Evolutionary conservation across 2,329 filamentous ascomycete genomes (phyloP).

Genomic region (Atkinsonella texensis): DNA sequence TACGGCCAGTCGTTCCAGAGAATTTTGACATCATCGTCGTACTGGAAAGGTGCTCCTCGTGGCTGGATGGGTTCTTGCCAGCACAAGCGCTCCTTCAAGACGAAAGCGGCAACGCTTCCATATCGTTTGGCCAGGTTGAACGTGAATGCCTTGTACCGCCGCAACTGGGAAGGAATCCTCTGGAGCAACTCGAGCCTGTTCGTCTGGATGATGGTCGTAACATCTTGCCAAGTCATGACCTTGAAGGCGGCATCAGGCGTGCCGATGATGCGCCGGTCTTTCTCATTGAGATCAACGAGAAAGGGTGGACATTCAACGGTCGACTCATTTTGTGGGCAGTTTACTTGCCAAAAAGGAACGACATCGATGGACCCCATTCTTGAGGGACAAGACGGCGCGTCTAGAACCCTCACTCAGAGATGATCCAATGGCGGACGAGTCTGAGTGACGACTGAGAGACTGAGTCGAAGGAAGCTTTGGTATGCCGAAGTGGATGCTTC

Average conservation of each 20-base stretch:
- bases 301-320: slow-evolving; percentile 59
- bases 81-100: slow-evolving; percentile 55
- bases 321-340: slow-evolving; percentile 52
- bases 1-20: slow-evolving; percentile 93
- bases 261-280: slow-evolving; percentile 58
- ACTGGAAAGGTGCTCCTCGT: slow-evolving; percentile 28
- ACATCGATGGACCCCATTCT: slow-evolving; percentile 24
- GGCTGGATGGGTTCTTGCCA: slow-evolving; percentile 45
- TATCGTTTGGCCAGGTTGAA: slow-evolving; percentile 51
- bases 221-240: slow-evolving; percentile 56
- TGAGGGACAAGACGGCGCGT: background rate
- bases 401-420: too few relatives aligned
- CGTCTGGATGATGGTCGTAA: slow-evolving; percentile 45
- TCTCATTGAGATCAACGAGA: slow-evolving; percentile 48
- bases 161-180: slow-evolving; percentile 62
- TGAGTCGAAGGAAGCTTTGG: too few relatives aligned
- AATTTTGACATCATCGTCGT: slow-evolving; percentile 53
- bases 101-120: slow-evolving; percentile 68
- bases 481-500: too few relatives aligned
- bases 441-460: too few relatives aligned
- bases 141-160: slow-evolving; percentile 64
- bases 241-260: slow-evolving; percentile 57
- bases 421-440: background rate
- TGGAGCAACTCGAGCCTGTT: slow-evolving; percentile 70
- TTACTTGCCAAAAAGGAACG: slow-evolving; percentile 70